phyloP scores from a whole-genome alignment of 169 alveolate species.

The Miamiensis avidus region DNA sequence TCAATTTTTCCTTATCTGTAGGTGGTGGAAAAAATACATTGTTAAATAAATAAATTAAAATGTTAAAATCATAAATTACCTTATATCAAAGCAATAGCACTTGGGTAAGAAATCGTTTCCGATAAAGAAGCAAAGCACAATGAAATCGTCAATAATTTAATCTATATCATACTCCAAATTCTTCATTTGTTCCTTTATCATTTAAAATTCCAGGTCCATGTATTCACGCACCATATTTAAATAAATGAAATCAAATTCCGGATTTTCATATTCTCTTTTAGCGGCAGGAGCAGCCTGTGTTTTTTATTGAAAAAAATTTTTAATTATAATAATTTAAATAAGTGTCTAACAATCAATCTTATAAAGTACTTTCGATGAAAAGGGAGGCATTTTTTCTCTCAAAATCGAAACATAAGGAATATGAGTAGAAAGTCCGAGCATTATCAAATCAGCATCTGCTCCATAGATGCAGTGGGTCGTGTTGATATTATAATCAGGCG shows the following conservation, averaged over 20 bases:
- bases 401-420: conserved; percentile 92
- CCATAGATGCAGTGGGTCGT: conserved; percentile 98
- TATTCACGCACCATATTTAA: conserved; percentile 86
- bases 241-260: conserved; percentile 45
- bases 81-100: conserved; percentile 92
- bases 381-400: conserved; percentile 89
- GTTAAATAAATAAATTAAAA: too few species aligned
- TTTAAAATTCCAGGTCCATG: conserved; percentile 76
- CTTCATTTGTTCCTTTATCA: conserved; percentile 40
- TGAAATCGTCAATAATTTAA: conserved; percentile 95
- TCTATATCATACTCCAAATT: conserved; percentile 84
- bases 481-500: conserved; percentile 86
- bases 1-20: conserved; percentile 91
- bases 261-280: conserved; percentile 6
- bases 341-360: background rate
- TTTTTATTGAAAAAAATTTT: conserved; percentile 4
- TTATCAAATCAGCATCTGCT: conserved; percentile 99
- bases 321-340: too few species aligned
- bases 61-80: conserved; percentile 46
- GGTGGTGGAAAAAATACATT: too few species aligned
- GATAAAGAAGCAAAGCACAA: conserved; percentile 91
- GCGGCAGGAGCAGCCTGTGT: conserved; percentile 35
- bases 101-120: conserved; percentile 98
- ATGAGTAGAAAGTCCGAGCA: conserved; percentile 97
- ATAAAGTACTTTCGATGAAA: too few species aligned